Conservation (phyloP, 2,329 filamentous ascomycete genomes). For the Cercospora beticola region DNA sequence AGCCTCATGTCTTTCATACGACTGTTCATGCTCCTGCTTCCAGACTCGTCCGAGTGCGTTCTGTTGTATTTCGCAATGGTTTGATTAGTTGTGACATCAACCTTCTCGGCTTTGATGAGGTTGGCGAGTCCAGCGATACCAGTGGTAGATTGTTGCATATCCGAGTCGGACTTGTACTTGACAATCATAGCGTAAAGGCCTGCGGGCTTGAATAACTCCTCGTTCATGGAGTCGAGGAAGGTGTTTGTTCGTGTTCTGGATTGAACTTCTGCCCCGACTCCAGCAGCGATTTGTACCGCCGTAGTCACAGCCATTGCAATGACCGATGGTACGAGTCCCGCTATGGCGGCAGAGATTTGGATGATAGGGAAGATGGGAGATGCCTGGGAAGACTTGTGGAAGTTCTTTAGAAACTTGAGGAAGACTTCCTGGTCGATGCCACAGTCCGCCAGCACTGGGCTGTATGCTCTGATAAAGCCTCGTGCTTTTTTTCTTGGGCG, state of each 20-base stretch:
- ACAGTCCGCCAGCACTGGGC: conserved; percentile 48
- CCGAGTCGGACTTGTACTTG: conserved; percentile 34
- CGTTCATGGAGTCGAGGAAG: conserved; percentile 58
- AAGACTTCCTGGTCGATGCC: conserved; percentile 53
- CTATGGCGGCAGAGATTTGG: conserved; percentile 38
- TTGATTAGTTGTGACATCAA: conserved; percentile 42
- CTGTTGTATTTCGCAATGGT: conserved; percentile 32
- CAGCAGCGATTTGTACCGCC: conserved; percentile 46
- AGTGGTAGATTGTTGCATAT: conserved; percentile 17
- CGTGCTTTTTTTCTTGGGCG: conserved; percentile 50
- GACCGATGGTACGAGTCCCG: conserved; percentile 42
- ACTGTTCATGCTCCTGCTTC: conserved; percentile 23
- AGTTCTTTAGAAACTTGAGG: conserved; percentile 50
- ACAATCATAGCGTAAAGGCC: conserved; percentile 58
- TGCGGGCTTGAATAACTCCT: conserved; percentile 56
- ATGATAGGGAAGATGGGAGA: conserved; percentile 36
- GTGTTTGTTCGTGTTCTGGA: conserved; percentile 47
- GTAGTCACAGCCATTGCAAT: conserved; percentile 47
- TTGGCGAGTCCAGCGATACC: conserved; percentile 9
- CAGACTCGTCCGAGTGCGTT: conserved; percentile 2
- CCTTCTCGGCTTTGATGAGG: conserved; percentile 25
- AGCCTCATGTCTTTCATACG: conserved; percentile 40
- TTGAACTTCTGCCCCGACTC: conserved; percentile 45
- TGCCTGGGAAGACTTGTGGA: conserved; percentile 47
- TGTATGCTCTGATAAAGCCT: conserved; percentile 56